Conservation (phyloP, 805 yeast genomes). For the Metschnikowia drakensbergensis region DNA sequence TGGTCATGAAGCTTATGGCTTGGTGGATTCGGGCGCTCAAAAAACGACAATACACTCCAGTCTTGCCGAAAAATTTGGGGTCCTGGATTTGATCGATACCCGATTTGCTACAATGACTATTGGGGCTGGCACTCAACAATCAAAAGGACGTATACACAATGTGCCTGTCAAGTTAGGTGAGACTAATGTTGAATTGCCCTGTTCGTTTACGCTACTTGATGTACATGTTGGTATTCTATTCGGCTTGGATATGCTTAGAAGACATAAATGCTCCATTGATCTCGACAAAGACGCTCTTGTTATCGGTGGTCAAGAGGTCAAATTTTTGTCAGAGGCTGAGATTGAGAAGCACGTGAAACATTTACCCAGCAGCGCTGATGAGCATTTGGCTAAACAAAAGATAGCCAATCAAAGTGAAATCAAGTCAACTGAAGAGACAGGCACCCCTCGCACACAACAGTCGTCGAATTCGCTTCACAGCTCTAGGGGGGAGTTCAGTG, state of each 20-base stretch:
- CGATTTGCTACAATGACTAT: conserved; percentile 78
- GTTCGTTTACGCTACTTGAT: conserved; percentile 50
- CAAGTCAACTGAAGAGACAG: neutral
- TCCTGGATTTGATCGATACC: conserved; percentile 70
- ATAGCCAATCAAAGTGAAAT: neutral
- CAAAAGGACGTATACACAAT: conserved; percentile 81
- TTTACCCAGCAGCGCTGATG: neutral
- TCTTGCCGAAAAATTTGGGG: conserved; percentile 68
- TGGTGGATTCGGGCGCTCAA: conserved; percentile 97
- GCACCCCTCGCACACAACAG: neutral
- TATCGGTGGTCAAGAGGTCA: conserved; percentile 70
- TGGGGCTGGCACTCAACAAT: conserved; percentile 84
- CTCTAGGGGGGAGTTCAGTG: neutral
- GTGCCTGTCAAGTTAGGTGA: conserved; percentile 79
- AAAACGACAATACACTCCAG: conserved; percentile 75
- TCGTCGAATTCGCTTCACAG: neutral
- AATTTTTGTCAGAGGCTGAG: conserved; percentile 70
- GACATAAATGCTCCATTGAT: conserved; percentile 83
- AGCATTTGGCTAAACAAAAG: neutral
- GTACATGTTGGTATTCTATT: conserved; percentile 68
- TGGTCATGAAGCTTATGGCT: conserved; percentile 79
- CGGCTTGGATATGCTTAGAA: conserved; percentile 87
- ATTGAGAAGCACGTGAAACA: conserved; percentile 37
- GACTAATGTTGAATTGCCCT: conserved; percentile 36
- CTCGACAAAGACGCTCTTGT: conserved; percentile 59